Percentiles rank a stretch among this genome's conserved stretches.
Conservation (phyloP, 2,329 filamentous ascomycete genomes). For the Fusarium piperis region DNA sequence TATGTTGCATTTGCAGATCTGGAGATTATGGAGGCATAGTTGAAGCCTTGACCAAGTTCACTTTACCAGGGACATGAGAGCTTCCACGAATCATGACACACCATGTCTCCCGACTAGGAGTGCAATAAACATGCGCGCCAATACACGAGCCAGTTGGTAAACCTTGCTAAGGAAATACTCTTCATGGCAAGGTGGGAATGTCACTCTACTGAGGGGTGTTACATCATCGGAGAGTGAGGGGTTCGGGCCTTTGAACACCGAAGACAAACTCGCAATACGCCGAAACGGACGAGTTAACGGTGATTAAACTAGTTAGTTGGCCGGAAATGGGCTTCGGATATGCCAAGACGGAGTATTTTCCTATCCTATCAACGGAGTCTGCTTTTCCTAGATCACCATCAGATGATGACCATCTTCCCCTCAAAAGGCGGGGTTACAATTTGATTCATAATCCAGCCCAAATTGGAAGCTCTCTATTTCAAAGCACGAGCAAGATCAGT, state of each 20-base stretch:
- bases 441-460: neutral
- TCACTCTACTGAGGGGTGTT: neutral
- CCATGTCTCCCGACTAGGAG: neutral
- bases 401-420: neutral
- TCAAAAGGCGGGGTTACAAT: constrained; percentile 10
- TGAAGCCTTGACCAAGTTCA: neutral
- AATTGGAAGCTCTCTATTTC: neutral
- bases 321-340: neutral
- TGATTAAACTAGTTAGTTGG: neutral
- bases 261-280: neutral
- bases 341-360: neutral
- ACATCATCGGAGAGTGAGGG: neutral
- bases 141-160: neutral
- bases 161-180: neutral
- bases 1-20: constrained; percentile 27
- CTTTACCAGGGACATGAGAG: neutral
- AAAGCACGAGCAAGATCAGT: neutral
- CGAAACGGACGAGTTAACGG: neutral
- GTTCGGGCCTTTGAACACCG: neutral
- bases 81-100: constrained; percentile 23
- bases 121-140: constrained; percentile 13
- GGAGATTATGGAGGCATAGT: constrained; percentile 5
- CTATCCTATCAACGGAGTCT: neutral
- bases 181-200: neutral
- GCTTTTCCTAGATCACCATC: neutral